Percentiles rank a stretch among this genome's conserved stretches.
phyloP scores from a whole-genome alignment of 2,329 filamentous ascomycete species.

The Rosellinia necatrix region DNA sequence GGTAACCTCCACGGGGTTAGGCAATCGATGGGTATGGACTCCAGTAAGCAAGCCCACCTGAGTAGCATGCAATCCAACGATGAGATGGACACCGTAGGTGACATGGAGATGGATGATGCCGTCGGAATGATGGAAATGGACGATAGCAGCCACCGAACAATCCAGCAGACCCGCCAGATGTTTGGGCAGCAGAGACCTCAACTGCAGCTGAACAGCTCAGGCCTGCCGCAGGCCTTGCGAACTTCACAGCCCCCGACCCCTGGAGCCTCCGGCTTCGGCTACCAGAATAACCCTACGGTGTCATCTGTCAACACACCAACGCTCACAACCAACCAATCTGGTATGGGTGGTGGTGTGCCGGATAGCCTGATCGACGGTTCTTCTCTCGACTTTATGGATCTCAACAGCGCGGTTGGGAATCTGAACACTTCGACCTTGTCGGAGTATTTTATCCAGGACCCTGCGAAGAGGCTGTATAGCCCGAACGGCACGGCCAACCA shows the following conservation, averaged over 20 bases:
- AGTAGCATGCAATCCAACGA: conserved; percentile 52
- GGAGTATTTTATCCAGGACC: conserved; percentile 80
- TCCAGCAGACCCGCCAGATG: conserved; percentile 71
- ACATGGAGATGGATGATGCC: conserved; percentile 96
- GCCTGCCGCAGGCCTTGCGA: conserved; percentile 75
- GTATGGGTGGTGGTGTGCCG: conserved; percentile 67
- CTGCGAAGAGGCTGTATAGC: conserved; percentile 90
- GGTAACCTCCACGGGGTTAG: conserved; percentile 48
- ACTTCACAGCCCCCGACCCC: conserved; percentile 88
- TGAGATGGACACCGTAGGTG: conserved; percentile 84
- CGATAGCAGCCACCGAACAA: conserved; percentile 62
- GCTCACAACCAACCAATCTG: conserved; percentile 72
- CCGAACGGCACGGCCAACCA: conserved; percentile 73
- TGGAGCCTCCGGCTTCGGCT: conserved; percentile 73
- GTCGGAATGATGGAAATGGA: conserved; percentile 69
- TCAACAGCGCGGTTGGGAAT: conserved; percentile 59
- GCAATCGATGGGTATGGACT: conserved; percentile 34
- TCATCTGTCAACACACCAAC: conserved; percentile 97
- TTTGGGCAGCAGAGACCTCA: conserved; percentile 72
- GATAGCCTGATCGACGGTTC: conserved; percentile 77
- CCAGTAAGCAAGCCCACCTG: conserved; percentile 48
- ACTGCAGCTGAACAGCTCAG: conserved; percentile 80
- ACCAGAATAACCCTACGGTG: conserved; percentile 93
- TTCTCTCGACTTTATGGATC: conserved; percentile 62
- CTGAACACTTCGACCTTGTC: conserved; percentile 60